Evolutionary conservation across 805 yeast species (phyloP).

Genomic region (Komagataella populi): DNA sequence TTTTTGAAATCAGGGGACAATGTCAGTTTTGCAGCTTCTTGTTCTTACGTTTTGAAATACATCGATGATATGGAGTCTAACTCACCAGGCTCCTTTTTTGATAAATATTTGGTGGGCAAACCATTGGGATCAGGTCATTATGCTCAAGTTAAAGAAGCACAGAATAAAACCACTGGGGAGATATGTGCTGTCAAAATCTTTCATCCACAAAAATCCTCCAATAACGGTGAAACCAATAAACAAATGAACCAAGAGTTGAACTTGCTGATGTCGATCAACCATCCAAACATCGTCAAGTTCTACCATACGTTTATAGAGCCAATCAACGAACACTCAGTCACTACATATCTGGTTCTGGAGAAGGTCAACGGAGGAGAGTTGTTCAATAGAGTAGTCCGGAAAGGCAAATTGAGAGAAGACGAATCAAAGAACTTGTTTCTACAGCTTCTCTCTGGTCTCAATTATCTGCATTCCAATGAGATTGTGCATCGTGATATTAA

Average conservation of each 20-base stretch:
- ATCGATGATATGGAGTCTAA: slow-evolving; percentile 5
- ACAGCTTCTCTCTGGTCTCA: slow-evolving; percentile 49
- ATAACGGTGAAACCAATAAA: slow-evolving; percentile 11
- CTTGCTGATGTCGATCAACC: slow-evolving; percentile 49
- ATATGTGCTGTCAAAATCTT: slow-evolving; percentile 66
- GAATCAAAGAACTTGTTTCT: slow-evolving; percentile 48
- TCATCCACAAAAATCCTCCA: slow-evolving; percentile 21
- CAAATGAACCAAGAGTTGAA: slow-evolving; percentile 52
- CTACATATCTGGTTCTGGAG: slow-evolving; percentile 55
- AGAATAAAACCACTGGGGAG: slow-evolving; percentile 40
- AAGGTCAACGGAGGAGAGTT: slow-evolving; percentile 66
- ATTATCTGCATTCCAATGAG: slow-evolving; percentile 83
- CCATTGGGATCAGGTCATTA: slow-evolving; percentile 69
- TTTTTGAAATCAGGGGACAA: slow-evolving; percentile 53
- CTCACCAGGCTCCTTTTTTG: slow-evolving; percentile 31
- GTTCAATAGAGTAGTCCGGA: slow-evolving; percentile 56
- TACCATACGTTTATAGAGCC: slow-evolving; percentile 43
- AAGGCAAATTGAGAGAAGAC: slow-evolving; percentile 43
- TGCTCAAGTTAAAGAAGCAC: slow-evolving; percentile 68
- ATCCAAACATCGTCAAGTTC: slow-evolving; percentile 57
- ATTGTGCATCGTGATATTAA: slow-evolving; percentile 90
- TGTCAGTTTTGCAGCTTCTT: slow-evolving; percentile 30
- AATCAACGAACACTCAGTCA: slow-evolving; percentile 26
- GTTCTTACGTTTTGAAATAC: slow-evolving; percentile 17
- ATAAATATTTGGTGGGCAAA: slow-evolving; percentile 40